These are phyloP conservation scores for Prunus mume DNA, from an alignment of 306 rosid species.

Conservation along the genomic window DNA sequence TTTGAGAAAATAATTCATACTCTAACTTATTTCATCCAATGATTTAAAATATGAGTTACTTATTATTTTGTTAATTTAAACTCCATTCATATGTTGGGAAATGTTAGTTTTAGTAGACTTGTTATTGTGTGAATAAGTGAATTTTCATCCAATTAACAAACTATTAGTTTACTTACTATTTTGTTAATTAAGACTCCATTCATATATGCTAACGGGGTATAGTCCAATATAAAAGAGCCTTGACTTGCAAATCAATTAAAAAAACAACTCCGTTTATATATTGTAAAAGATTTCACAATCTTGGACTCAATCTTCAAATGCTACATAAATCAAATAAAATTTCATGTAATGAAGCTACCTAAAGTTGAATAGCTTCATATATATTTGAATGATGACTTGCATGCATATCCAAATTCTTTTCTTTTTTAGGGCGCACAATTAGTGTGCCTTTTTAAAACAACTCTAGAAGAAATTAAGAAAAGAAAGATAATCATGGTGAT, in stretches of 20 bases:
- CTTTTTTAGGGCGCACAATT: constrained; percentile 3
- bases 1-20: no score
- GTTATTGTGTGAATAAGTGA: background rate
- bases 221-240: no score
- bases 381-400: constrained; percentile 16
- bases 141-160: background rate
- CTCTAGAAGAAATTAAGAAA: constrained; percentile 1
- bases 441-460: constrained; percentile 9
- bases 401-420: background rate
- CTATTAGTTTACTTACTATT: background rate
- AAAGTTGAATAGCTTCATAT: background rate
- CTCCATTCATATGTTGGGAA: no score
- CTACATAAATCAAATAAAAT: background rate
- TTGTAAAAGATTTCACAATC: constrained; percentile 23
- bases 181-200: background rate
- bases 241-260: background rate
- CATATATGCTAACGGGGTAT: no score
- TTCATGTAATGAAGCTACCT: constrained; percentile 3
- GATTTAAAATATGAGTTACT: background rate
- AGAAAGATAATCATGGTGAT: constrained; percentile 11
- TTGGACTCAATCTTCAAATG: constrained; percentile 19
- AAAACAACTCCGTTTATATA: background rate
- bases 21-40: background rate
- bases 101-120: no score
- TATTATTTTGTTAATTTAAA: background rate